These are phyloP conservation scores for Fusarium abutilonis DNA, from an alignment of 2,329 filamentous ascomycete species.

Conservation along the genomic window DNA sequence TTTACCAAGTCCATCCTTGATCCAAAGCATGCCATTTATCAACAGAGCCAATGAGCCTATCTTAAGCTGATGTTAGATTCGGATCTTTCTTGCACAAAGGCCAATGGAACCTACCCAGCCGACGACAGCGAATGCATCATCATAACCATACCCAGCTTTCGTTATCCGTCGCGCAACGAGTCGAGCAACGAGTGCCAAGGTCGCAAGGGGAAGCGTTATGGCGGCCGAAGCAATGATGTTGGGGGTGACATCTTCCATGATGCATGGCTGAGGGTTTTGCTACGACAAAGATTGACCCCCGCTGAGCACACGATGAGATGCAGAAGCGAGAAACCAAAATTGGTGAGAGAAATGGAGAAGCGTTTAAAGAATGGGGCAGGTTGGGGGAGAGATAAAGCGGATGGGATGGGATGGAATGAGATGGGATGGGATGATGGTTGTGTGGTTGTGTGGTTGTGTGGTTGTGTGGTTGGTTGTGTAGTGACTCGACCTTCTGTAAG, in stretches of 20 bases:
- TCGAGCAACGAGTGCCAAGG: conserved; percentile 30
- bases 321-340: conserved; percentile 10
- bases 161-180: conserved; percentile 38
- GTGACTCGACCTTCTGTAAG: conserved; percentile 4
- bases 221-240: conserved; percentile 38
- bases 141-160: conserved; percentile 38
- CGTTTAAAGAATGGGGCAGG: conserved; percentile 23
- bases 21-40: conserved; percentile 33
- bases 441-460: no score
- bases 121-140: conserved; percentile 36
- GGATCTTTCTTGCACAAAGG: background rate
- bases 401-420: background rate
- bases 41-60: conserved; percentile 35
- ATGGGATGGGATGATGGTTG: no score
- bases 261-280: conserved; percentile 27
- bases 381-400: background rate
- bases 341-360: conserved; percentile 15
- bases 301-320: conserved; percentile 9
- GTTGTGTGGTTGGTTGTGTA: background rate
- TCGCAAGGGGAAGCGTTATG: conserved; percentile 38
- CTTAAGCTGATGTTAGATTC: conserved; percentile 11
- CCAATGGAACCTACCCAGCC: conserved; percentile 32
- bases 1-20: conserved; percentile 28
- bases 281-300: conserved; percentile 4
- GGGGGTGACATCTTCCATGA: conserved; percentile 40